Evolutionary conservation across 768 basidiomycete species (phyloP), one percentile per base, ranked within the genome.

Genomic region (Kwoniella dendrophila): DNA sequence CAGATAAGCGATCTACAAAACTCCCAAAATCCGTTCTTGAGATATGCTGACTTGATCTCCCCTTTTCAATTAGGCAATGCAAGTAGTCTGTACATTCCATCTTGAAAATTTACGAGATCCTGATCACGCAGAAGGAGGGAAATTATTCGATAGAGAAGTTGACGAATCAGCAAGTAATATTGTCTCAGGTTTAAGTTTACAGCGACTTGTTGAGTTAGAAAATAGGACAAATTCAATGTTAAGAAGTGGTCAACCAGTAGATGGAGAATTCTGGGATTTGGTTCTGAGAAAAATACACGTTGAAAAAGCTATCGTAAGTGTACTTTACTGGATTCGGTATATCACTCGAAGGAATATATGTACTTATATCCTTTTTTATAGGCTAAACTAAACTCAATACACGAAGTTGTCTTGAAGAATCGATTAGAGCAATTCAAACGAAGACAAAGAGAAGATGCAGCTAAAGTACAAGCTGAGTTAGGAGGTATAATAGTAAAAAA

Each of bases 241-340:
- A 2, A 82, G 85, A 0, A 91, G 92, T 66, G 91, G 93, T 33
- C 94, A 97, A 79, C 93, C 93, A 1, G 85, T 99, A 34, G 96
- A 99, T 79, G 90, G 87, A 11, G 96, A 99, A 78, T 99, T 98
- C 75, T 99, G 96, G 96, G 96, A 98, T 80, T 84, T 86, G 48
- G 81, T 99, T 7, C 79, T 98, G 59, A 90, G 92, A 79, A 96
- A 90, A 77, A 79, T 99, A 33, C 82, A 97, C 24, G 95, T 98
- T 2, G 96, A 91, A 88, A 98, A 98, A 81, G 90, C 96, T 22
- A 97, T 97, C 83, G 93, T 92, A 69, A 50, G 70, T 67, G 1
- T 1, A 6, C 58, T 47, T 8, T 43, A 6, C 36, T 38, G 8
- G 8, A 8, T 38, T 38, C 36, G 18, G 18, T 43, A 40, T 30